Conservation (phyloP, 2,329 filamentous ascomycete species). For the Cladosporium sp. region DNA sequence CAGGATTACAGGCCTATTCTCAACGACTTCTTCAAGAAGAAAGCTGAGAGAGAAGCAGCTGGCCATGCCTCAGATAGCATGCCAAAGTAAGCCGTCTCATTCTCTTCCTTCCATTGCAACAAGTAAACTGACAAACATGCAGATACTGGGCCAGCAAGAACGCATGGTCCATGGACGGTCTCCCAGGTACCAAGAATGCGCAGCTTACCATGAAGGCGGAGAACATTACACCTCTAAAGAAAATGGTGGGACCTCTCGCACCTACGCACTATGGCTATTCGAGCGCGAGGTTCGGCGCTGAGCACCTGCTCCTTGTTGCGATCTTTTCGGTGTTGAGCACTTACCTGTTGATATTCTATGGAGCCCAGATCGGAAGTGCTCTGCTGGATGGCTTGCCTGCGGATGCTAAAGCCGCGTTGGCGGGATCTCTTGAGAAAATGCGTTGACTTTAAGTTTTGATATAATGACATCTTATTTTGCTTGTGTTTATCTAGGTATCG, state of each 20-base stretch:
- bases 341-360: constrained; percentile 11
- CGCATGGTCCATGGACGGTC: constrained; percentile 45
- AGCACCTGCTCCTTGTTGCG: constrained; percentile 8
- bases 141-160: constrained; percentile 50
- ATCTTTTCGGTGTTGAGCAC: not conserved
- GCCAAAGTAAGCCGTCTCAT: constrained; percentile 34
- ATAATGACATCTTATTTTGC: not conserved
- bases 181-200: constrained; percentile 46
- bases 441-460: not conserved
- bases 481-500: not conserved
- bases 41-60: constrained; percentile 36
- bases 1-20: constrained; percentile 41
- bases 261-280: constrained; percentile 9
- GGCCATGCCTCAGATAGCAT: constrained; percentile 44
- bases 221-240: constrained; percentile 43
- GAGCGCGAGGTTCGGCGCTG: not conserved
- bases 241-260: constrained; percentile 41
- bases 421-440: not conserved
- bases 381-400: not conserved
- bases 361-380: not conserved
- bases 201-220: constrained; percentile 39
- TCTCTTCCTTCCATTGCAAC: not conserved
- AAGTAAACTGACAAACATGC: not conserved
- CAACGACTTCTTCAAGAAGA: constrained; percentile 45
- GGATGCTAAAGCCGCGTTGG: not conserved